A percentile compares a stretch with the other conserved stretches of the same genome.
Evolutionary conservation across 2,329 filamentous ascomycete species (phyloP).

Genomic region (Pseudogymnoascus sp.): DNA sequence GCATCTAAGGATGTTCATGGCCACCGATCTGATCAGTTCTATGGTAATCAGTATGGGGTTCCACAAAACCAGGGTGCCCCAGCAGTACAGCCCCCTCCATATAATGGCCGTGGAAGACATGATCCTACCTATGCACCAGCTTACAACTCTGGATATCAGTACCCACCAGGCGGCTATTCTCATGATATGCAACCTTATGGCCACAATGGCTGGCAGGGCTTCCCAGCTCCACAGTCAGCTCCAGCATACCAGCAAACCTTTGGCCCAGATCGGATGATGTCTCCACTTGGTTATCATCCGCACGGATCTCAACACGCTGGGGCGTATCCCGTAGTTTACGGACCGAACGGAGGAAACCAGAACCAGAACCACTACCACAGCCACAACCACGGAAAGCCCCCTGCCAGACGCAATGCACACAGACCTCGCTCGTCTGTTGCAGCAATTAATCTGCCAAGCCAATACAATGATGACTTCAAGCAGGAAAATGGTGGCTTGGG

Average conservation of each 20-base stretch:
- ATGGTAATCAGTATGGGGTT: neutral
- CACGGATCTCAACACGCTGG: neutral
- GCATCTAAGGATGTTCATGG: neutral
- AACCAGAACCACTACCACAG: neutral
- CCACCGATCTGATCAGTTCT: neutral
- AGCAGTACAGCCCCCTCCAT: slow-evolving; percentile 9
- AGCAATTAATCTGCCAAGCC: neutral
- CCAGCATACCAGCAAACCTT: slow-evolving; percentile 8
- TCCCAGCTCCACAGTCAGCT: neutral
- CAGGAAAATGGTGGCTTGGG: neutral
- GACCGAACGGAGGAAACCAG: neutral
- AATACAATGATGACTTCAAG: neutral
- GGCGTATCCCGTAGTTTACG: neutral
- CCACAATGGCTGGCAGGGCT: neutral
- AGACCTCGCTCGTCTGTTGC: neutral
- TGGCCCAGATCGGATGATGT: neutral
- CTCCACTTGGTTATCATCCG: neutral
- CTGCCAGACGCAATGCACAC: neutral
- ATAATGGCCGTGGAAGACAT: neutral
- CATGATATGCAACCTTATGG: neutral
- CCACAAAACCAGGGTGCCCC: neutral
- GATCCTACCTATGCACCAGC: neutral
- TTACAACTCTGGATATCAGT: neutral
- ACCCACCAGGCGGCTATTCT: neutral
- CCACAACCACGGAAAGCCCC: neutral